Evolutionary conservation across 768 basidiomycete genomes (phyloP).

Genomic region (Tricholoma flavovirens): DNA sequence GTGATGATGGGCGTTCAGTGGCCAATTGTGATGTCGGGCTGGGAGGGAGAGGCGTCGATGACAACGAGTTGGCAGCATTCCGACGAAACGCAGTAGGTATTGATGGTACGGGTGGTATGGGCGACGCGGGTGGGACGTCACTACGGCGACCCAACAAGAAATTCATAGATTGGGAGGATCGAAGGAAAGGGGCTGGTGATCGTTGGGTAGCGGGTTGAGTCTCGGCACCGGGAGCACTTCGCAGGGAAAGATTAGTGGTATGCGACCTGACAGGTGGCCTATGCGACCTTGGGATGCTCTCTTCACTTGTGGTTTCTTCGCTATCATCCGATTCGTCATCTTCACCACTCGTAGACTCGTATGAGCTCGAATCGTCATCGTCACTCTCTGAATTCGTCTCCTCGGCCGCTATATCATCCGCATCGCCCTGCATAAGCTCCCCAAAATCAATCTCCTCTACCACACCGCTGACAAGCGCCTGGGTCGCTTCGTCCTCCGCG

Average conservation of each 20-base stretch:
- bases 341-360: constrained; percentile 27
- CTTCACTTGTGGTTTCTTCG: constrained; percentile 24
- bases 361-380: constrained; percentile 40
- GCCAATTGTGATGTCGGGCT: constrained; percentile 23
- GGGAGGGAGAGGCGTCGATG: constrained; percentile 37
- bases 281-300: constrained; percentile 5
- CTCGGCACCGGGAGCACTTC: constrained; percentile 8
- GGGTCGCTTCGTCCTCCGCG: constrained; percentile 80
- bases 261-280: constrained; percentile 11
- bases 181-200: constrained; percentile 42
- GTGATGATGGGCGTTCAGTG: constrained; percentile 13
- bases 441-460: constrained; percentile 80
- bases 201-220: constrained; percentile 10
- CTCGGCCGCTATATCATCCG: constrained; percentile 75
- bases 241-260: constrained; percentile 4
- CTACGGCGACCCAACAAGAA: constrained; percentile 22
- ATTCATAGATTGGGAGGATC: constrained; percentile 40
- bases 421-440: constrained; percentile 72
- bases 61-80: constrained; percentile 15
- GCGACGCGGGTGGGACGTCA: constrained; percentile 35
- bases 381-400: constrained; percentile 47
- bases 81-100: constrained; percentile 34
- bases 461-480: constrained; percentile 73
- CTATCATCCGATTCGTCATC: constrained; percentile 17
- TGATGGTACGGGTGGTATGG: constrained; percentile 35